These are phyloP conservation scores for Neonothopanus nambi DNA, from an alignment of 1,284 basidiomycete genomes.

Conservation along the genomic window DNA sequence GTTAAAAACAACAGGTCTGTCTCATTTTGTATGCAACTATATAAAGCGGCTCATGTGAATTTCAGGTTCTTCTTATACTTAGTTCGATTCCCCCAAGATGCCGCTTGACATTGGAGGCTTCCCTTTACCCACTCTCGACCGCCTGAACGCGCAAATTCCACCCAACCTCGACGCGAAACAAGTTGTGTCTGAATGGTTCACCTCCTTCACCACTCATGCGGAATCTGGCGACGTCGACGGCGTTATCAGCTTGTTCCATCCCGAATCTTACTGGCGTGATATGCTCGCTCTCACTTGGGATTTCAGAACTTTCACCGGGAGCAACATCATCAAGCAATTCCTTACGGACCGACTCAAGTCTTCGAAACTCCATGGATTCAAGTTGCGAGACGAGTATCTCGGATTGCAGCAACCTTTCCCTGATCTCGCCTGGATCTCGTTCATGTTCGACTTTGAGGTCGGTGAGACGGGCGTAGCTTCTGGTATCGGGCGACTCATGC, in stretches of 20 bases:
- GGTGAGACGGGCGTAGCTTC: slow-evolving; percentile 36
- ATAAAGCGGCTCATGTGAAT: too few species aligned
- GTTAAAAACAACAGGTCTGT: too few species aligned
- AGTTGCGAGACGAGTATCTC: slow-evolving; percentile 25
- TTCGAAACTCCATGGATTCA: slow-evolving; percentile 26
- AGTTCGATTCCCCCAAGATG: neutral
- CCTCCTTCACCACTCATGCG: slow-evolving; percentile 26
- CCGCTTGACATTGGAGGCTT: slow-evolving; percentile 10
- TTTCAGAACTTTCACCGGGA: slow-evolving; percentile 58
- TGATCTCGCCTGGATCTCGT: slow-evolving; percentile 57
- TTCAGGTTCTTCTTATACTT: neutral
- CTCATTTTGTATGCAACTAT: too few species aligned
- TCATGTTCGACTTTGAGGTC: slow-evolving; percentile 51
- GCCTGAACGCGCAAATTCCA: slow-evolving; percentile 18
- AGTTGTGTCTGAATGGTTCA: slow-evolving; percentile 29
- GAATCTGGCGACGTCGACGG: slow-evolving; percentile 23
- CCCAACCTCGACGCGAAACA: slow-evolving; percentile 20
- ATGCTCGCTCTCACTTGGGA: slow-evolving; percentile 62
- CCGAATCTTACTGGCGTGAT: slow-evolving; percentile 58
- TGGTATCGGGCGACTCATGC: slow-evolving; percentile 55
- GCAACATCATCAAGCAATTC: slow-evolving; percentile 38
- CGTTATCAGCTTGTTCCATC: slow-evolving; percentile 34
- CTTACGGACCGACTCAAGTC: slow-evolving; percentile 41
- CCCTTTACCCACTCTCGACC: slow-evolving; percentile 18
- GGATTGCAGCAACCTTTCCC: slow-evolving; percentile 44